Evolutionary conservation across 495 filamentous ascomycete genomes (phyloP), one percentile per base, ranked within the genome.

Genomic region (Hamigera avellanea): DNA sequence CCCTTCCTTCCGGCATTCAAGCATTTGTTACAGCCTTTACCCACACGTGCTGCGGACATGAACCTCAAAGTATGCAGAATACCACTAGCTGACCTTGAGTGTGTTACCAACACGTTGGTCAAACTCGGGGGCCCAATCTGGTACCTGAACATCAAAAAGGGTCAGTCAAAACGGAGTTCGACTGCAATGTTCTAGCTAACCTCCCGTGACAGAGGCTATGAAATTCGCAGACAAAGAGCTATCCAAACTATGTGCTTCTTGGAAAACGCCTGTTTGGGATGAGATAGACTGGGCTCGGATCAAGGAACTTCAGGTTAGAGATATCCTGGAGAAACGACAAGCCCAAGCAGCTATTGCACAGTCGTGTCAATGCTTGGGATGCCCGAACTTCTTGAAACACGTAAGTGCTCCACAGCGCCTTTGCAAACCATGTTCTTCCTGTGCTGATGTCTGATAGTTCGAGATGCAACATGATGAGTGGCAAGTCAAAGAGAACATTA

Each of bases 381-480:
- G 91, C 49, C 72, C 75, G 1, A 51, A 80, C 18, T 93, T 96
- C 58, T 46, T 82, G 34, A 83, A 88, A 58, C 91, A 98, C 50
- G 84, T 88, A 61, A 70, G 80, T 66, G 8, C n/a, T 35, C n/a
- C 35, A 8, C 21, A 23, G 21, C 21, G 9, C 9, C 9, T 23
- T 23, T 23, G 5, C 9, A 23, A 23, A 23, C 9, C 21, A 23
- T 23, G 21, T 9, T 23, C 5, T 23, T 9, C 21, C 21, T 4
- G 9, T 32, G 18, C 46, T 49, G 2, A 53, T 43, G 33, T 6
- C 15, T 16, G 31, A 28, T 36, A 80, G 72, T 95, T 85, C 50
- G 79, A 85, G 34, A 93, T 94, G 86, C 77, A 83, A 52, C 83
- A 95, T 49, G 85, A 95, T 52, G 82, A 94, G 60, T 95, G 87